phyloP scores from a whole-genome alignment of 2,329 filamentous ascomycete species.

The Boeremia lycopersici region DNA sequence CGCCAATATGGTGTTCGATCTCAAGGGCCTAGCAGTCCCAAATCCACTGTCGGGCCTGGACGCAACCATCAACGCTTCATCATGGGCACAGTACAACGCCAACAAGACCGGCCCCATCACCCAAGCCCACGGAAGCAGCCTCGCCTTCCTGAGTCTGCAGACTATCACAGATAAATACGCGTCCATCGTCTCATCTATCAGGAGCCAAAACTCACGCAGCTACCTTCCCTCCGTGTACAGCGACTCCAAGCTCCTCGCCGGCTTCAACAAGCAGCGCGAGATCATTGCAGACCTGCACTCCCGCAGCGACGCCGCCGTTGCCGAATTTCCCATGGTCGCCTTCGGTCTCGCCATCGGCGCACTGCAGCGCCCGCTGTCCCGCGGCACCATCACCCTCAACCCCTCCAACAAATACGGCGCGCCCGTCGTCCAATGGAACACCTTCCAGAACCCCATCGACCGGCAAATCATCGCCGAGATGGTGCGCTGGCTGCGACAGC shows the following conservation, averaged over 20 bases:
- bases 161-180: conserved; percentile 25
- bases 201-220: conserved; percentile 21
- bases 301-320: conserved; percentile 35
- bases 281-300: conserved; percentile 31
- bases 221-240: conserved; percentile 28
- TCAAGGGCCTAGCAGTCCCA: conserved; percentile 28
- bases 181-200: conserved; percentile 26
- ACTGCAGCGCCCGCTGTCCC: conserved; percentile 33
- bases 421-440: conserved; percentile 44
- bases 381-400: conserved; percentile 48
- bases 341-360: conserved; percentile 31
- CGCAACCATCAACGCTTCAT: conserved; percentile 32
- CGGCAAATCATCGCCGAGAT: conserved; percentile 42
- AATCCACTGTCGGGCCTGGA: conserved; percentile 30
- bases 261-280: conserved; percentile 32
- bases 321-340: conserved; percentile 39
- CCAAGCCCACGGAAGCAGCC: conserved; percentile 31
- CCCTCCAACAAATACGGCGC: conserved; percentile 38
- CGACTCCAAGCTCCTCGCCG: conserved; percentile 24
- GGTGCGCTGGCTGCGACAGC: conserved; percentile 44
- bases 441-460: conserved; percentile 47
- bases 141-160: conserved; percentile 28
- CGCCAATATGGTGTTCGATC: conserved; percentile 26
- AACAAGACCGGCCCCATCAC: conserved; percentile 37
- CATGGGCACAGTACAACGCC: conserved; percentile 33